Percentiles rank a stretch among this genome's conserved stretches.
phyloP scores from a whole-genome alignment of 1,284 basidiomycete genomes.

The Ustilago cynodontis region DNA sequence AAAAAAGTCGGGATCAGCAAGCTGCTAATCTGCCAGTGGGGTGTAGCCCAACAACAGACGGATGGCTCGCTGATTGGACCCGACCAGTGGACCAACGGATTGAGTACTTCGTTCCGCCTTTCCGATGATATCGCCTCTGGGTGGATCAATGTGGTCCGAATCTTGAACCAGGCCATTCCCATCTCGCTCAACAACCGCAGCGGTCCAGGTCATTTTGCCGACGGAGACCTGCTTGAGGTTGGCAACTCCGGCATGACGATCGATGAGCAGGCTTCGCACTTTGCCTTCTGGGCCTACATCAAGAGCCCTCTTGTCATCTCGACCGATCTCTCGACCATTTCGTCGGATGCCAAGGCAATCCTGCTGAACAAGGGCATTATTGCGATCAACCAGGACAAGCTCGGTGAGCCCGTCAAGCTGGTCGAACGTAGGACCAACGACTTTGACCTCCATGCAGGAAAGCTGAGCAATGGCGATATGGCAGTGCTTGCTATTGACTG shows the following conservation, averaged over 20 bases:
- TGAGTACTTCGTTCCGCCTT: constrained; percentile 74
- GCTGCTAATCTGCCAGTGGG: constrained; percentile 74
- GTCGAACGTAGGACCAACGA: constrained; percentile 46
- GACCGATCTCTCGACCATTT: constrained; percentile 60
- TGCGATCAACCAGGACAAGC: constrained; percentile 57
- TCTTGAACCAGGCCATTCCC: constrained; percentile 39
- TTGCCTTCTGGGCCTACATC: constrained; percentile 63
- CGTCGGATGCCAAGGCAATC: constrained; percentile 40
- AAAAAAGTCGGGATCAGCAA: constrained; percentile 73
- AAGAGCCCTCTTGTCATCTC: constrained; percentile 68
- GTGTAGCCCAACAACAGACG: constrained; percentile 32
- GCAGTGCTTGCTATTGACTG: constrained; percentile 50
- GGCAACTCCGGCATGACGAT: constrained; percentile 52
- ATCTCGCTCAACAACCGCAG: constrained; percentile 52
- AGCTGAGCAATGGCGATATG: constrained; percentile 43
- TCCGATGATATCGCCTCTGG: constrained; percentile 26
- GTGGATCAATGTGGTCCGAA: constrained; percentile 34
- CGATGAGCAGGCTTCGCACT: constrained; percentile 62
- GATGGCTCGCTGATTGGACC: constrained; percentile 34
- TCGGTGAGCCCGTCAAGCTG: constrained; percentile 56
- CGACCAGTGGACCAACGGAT: constrained; percentile 62
- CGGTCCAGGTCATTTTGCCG: constrained; percentile 57
- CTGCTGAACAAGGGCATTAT: constrained; percentile 63
- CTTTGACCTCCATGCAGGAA: constrained; percentile 44
- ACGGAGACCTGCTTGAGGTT: constrained; percentile 59